phyloP scores from a whole-genome alignment of 2,329 filamentous ascomycete species.

The Monosporascus sp. region DNA sequence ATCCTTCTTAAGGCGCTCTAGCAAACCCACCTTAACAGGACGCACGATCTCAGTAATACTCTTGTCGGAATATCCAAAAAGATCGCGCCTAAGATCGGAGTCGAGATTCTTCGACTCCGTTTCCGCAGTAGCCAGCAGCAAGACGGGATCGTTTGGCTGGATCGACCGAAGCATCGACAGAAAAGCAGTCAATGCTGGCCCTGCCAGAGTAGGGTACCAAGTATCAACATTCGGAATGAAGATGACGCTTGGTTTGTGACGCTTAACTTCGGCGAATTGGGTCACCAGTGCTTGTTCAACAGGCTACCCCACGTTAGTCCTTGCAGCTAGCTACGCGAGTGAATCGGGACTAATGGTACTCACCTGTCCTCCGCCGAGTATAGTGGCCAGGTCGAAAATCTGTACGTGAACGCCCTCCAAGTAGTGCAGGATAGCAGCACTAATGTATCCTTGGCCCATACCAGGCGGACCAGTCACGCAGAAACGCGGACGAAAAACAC shows the following conservation, averaged over 20 bases:
- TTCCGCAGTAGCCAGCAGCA: slow-evolving; percentile 83
- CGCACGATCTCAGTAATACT: slow-evolving; percentile 67
- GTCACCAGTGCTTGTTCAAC: slow-evolving; percentile 86
- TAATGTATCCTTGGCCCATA: slow-evolving; percentile 91
- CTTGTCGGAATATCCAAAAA: slow-evolving; percentile 81
- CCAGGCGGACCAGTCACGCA: slow-evolving; percentile 76
- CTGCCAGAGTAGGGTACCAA: slow-evolving; percentile 66
- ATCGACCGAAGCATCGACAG: slow-evolving; percentile 75
- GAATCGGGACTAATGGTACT: slow-evolving; percentile 23
- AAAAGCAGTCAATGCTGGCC: slow-evolving; percentile 74
- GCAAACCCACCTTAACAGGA: slow-evolving; percentile 55
- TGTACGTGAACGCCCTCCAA: slow-evolving; percentile 94
- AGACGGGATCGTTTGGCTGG: slow-evolving; percentile 82
- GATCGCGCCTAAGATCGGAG: slow-evolving; percentile 59
- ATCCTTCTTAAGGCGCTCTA: not conserved
- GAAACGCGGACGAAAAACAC: slow-evolving; percentile 82
- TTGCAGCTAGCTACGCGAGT: slow-evolving; percentile 3
- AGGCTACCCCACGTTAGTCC: slow-evolving; percentile 40
- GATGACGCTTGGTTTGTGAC: slow-evolving; percentile 92
- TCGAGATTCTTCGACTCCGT: slow-evolving; percentile 57
- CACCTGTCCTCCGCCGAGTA: slow-evolving; percentile 78
- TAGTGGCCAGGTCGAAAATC: slow-evolving; percentile 83
- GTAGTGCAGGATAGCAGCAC: slow-evolving; percentile 78
- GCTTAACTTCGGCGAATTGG: slow-evolving; percentile 85
- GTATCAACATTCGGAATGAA: slow-evolving; percentile 86